Percentiles rank a stretch among this genome's conserved stretches.
Evolutionary conservation across 2,329 filamentous ascomycete species (phyloP).

Genomic region (Cordyceps fumosorosea): DNA sequence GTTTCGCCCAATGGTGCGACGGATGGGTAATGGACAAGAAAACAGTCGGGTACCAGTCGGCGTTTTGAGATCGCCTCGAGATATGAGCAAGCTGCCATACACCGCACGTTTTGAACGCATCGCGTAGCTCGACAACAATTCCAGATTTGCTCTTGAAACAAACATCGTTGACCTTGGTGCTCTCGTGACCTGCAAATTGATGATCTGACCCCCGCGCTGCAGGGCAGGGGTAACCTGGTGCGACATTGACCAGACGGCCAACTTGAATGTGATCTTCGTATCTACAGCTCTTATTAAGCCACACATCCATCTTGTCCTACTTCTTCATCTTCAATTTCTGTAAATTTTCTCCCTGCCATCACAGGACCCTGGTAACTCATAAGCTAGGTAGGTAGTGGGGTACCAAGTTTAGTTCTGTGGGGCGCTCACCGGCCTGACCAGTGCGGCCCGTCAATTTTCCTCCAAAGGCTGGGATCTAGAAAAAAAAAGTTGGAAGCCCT

Average conservation of each 20-base stretch:
- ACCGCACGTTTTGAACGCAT: slow-evolving; percentile 9
- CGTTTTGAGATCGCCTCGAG: slow-evolving; percentile 12
- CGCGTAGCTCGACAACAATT: slow-evolving; percentile 13
- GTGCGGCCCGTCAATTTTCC: slow-evolving; percentile 16
- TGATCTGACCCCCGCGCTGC: background rate
- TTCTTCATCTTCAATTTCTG: too few relatives aligned
- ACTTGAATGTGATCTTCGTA: too few relatives aligned
- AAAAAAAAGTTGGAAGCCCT: slow-evolving; percentile 24
- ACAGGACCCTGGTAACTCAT: too few relatives aligned
- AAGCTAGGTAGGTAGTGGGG: background rate
- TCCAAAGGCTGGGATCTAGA: slow-evolving; percentile 22
- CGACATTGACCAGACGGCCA: too few relatives aligned
- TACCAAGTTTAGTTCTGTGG: slow-evolving; percentile 2
- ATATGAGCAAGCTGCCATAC: slow-evolving; percentile 12
- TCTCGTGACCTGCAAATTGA: slow-evolving; percentile 5
- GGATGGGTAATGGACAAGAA: slow-evolving; percentile 14
- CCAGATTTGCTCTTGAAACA: slow-evolving; percentile 13
- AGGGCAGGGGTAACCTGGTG: too few relatives aligned
- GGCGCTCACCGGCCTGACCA: slow-evolving; percentile 18
- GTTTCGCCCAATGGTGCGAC: slow-evolving; percentile 12
- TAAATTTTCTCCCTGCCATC: too few relatives aligned
- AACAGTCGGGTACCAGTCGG: slow-evolving; percentile 13
- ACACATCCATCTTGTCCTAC: too few relatives aligned
- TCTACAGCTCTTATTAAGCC: too few relatives aligned
- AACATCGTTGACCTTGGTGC: background rate